Base-by-base conservation (phyloP, 148 eudicot species). In the Simmondsia chinensis region DNA sequence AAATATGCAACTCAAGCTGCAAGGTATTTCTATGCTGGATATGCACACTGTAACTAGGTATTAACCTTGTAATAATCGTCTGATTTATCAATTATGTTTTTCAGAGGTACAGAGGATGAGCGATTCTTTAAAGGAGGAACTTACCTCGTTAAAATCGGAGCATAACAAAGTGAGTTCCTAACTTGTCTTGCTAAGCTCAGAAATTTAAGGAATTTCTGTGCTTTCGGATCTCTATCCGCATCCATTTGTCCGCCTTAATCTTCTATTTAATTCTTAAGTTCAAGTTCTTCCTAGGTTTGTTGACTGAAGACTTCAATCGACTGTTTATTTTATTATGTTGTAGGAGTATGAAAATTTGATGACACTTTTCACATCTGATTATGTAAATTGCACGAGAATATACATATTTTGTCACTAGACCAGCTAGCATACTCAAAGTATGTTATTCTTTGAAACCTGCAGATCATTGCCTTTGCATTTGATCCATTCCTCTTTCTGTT, bases 81-180 rank as follows among this genome's bases (percentile, higher is more conserved):
- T 73, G 54, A 66, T 43, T 56, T 8, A 47, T 35, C 32, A 33
- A 20, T 33, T 28, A 22, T 41, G 30, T 28, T 67, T 64, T 44
- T 29, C 71, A 85, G 97, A 79, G 72, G 95, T 85, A 51, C 73
- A 68, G 69, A 85, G 63, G 65, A 47, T 66, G 76, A 59, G 57
- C 14, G 47, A 27, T 61, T 64, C 88, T 37, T 58, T 76, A 37
- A 72, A 62, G 61, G 75, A 68, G 52, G 88, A 91, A 70, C 63
- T 85, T 42, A 61, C 58, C 48, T 59, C 46, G 13, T 54, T 76
- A 54, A 85, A 74, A 50, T 56, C 44, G 54, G 80, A 75, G 23
- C 78, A 66, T 17, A 57, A 60, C 34, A 72, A 76, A 67, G 97
- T 91, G 57, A 76, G 93, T 61, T 50, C n/a, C 56, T 32, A 29